Evolutionary conservation across 768 basidiomycete genomes (phyloP), one percentile per base, ranked within the genome.

Genomic region (Hygrophorus pudorinus): DNA sequence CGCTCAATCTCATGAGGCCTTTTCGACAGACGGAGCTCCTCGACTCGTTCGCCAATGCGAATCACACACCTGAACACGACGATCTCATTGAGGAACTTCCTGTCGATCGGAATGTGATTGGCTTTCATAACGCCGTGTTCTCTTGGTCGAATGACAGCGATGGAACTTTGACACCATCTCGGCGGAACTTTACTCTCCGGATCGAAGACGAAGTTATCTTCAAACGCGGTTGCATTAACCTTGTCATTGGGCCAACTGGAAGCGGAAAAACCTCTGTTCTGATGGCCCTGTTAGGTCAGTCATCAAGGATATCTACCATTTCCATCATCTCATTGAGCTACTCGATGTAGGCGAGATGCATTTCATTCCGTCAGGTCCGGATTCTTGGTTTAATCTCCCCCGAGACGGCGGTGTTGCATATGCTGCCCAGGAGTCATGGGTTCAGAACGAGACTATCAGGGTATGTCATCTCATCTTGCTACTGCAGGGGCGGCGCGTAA

Each of bases 401-500:
- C 66, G 85, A 2, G 64, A 63, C 3, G 70, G 70, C 1, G 85
- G 87, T 4, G 71, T 92, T 31, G 79, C 85, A 2, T 89, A 85
- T 56, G 82, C 82, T 5, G 81, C 82, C 2, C 88, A 93, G 57
- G 85, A 89, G 56, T 78, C 83, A 3, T 93, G 86, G 86, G 79
- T 89, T 2, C 75, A 81, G 58, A 89, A 87, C 50, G 83, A 82
- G 47, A 86, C 83, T 0, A 84, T 87, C 42, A 68, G 64, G 56
- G 80, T 78, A 33, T 27, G 49, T 41, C 20, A 12, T 37, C 6
- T 28, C 27, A 17, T 24, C n/a, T 3, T 30, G 14, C 31, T 10
- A 11, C 5, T 8, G 32, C 16, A 17, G 14, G 12, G 30, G 29
- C 17, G 12, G 34, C 8, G 21, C 32, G 8, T 20, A 32, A 27